Evolutionary conservation across 139 green algal genomes (phyloP), one percentile per base, ranked within the genome.

Genomic region (Chlorella sp.): DNA sequence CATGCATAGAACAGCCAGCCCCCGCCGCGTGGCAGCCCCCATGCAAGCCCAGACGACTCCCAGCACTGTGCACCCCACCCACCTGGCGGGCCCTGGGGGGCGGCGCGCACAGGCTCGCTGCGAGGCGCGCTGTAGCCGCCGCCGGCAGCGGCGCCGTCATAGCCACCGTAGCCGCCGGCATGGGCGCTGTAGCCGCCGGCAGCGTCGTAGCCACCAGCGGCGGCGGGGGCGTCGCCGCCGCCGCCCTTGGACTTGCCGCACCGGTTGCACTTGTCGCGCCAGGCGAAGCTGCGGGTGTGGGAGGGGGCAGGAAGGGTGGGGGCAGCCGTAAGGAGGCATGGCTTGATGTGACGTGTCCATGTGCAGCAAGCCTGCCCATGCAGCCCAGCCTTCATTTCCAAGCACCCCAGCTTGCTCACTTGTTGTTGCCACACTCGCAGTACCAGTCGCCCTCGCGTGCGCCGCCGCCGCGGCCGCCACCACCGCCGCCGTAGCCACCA

Each of bases 241-340:
- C 46, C 83, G 19, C 13, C 41, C 88, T 70, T 88, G 76, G 28
- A 46, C 74, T 62, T 82, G 34, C 85, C 41, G 78, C 90, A 93
- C 13, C 83, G 83, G 75, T 93, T 93, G 89, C 90, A 93, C 9
- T 56, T 41, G 43, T 91, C 79, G 41, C 90, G 79, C 88, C 88
- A 93, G 44, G 64, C 87, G 51, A 93, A 93, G 78, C 90, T 82
- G 76, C 76, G 60, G 24, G 13, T 32, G 70, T 11, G 70, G 36
- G 14, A 36, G 43, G 58, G 1, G 16, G 43, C 34, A 69, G 56
- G 6, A 36, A 14, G 51, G 48, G 51, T 32, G 5, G 38, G 56
- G 22, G 26, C 0, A 3, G n/a, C 19, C 13, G 22, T 9, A n/a
- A n/a, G n/a, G n/a, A n/a, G n/a, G n/a, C n/a, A n/a, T n/a, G n/a